Conservation (phyloP, 257 asterid genomes). For the Agastache rugosa region DNA sequence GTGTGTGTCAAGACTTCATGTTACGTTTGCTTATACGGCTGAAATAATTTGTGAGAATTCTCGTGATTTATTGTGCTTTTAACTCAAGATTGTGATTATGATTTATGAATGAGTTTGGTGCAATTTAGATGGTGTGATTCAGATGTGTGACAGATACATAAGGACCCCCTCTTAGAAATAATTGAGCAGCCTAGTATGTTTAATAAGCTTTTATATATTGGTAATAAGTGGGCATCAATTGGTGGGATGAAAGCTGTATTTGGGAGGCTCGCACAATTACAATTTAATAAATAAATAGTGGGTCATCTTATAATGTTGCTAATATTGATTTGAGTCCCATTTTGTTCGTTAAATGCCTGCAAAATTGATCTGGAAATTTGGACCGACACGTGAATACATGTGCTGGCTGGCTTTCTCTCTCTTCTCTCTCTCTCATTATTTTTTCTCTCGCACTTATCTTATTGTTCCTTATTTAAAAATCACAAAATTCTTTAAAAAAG, state of each 20-base stretch:
- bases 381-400: slow-evolving; percentile 46
- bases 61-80: slow-evolving; percentile 15
- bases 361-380: slow-evolving; percentile 45
- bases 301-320: slow-evolving; percentile 24
- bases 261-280: not conserved
- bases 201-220: slow-evolving; percentile 14
- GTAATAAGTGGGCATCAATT: slow-evolving; percentile 18
- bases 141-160: slow-evolving; percentile 24
- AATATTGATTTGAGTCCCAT: slow-evolving; percentile 32
- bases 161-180: not conserved
- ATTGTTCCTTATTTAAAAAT: not conserved
- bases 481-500: not conserved
- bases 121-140: slow-evolving; percentile 10
- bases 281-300: slow-evolving; percentile 27
- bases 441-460: not conserved
- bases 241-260: slow-evolving; percentile 34
- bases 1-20: slow-evolving; percentile 1
- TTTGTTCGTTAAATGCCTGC: slow-evolving; percentile 36
- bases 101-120: not conserved
- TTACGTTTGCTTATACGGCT: not conserved
- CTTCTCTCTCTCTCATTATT: slow-evolving; percentile 2
- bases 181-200: slow-evolving; percentile 16
- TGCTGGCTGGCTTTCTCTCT: slow-evolving; percentile 27
- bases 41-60: not conserved
- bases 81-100: slow-evolving; percentile 1